These are phyloP conservation scores for Botrytis fragariae DNA, from an alignment of 2,329 filamentous ascomycete genomes.

Conservation along the genomic window DNA sequence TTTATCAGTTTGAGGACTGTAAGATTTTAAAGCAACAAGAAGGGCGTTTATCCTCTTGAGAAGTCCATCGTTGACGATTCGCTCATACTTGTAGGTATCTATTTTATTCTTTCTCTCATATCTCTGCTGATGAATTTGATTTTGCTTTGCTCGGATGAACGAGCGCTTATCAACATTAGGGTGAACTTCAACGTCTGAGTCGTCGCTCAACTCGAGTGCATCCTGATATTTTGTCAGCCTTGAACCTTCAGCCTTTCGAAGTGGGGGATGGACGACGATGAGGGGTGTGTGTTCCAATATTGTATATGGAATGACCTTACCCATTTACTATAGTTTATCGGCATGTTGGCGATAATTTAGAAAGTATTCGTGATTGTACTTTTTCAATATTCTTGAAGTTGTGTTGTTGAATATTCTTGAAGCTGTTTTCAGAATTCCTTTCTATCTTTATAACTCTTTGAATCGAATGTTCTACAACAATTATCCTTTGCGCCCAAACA, in stretches of 20 bases:
- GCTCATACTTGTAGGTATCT: constrained; percentile 87
- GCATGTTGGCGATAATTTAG: constrained; percentile 41
- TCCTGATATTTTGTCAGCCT: constrained; percentile 54
- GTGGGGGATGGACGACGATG: constrained; percentile 13
- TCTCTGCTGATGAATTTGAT: constrained; percentile 91
- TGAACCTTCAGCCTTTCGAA: constrained; percentile 34
- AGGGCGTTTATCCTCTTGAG: constrained; percentile 79
- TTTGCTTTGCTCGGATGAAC: constrained; percentile 97
- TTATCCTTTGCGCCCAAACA: constrained; percentile 5
- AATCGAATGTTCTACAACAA: constrained; percentile 33
- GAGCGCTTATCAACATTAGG: constrained; percentile 98
- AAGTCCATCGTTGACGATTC: constrained; percentile 87
- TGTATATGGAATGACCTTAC: constrained; percentile 33
- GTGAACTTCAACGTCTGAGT: constrained; percentile 97
- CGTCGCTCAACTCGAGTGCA: constrained; percentile 92
- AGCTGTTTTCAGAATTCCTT: not conserved
- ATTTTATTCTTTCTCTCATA: constrained; percentile 84
- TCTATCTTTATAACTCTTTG: not conserved
- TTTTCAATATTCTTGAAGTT: not conserved
- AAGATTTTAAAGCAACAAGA: constrained; percentile 69
- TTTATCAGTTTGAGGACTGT: constrained; percentile 64
- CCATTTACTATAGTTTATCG: constrained; percentile 64
- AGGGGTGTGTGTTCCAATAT: not conserved
- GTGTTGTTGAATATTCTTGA: not conserved
- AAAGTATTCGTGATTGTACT: not conserved